A percentile compares a stretch with the other conserved stretches of the same genome.
Conservation (phyloP, 2,329 filamentous ascomycete genomes). For the Shiraia bambusicola region DNA sequence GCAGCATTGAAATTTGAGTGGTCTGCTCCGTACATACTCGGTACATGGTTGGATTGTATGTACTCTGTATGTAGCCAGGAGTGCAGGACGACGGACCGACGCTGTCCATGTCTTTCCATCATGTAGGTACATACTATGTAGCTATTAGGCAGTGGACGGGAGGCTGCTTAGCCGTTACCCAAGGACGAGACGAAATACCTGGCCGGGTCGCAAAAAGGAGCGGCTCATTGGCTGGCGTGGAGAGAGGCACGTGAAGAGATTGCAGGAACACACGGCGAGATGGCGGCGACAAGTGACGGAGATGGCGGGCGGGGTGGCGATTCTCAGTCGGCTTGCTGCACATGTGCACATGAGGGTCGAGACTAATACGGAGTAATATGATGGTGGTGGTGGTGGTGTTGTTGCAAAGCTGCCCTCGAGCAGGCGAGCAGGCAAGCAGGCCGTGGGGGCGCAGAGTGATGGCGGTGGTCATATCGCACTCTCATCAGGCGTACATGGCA, state of each 20-base stretch:
- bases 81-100: neutral
- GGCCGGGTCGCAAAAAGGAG: slow-evolving; percentile 8
- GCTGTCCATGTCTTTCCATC: slow-evolving; percentile 12
- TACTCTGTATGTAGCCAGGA: neutral
- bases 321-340: no score
- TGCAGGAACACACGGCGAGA: slow-evolving; percentile 7
- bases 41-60: no score
- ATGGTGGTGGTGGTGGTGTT: neutral
- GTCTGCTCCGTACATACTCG: no score
- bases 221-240: slow-evolving; percentile 22
- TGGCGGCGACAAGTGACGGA: slow-evolving; percentile 2
- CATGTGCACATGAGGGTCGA: no score
- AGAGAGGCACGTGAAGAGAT: neutral
- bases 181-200: slow-evolving; percentile 6
- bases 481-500: slow-evolving; percentile 30
- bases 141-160: slow-evolving; percentile 5
- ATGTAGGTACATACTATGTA: slow-evolving; percentile 11
- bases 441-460: slow-evolving; percentile 24
- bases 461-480: slow-evolving; percentile 37
- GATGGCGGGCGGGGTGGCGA: no score
- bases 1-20: neutral
- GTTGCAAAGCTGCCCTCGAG: slow-evolving; percentile 1
- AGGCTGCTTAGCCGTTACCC: slow-evolving; percentile 1
- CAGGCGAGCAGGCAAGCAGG: slow-evolving; percentile 12
- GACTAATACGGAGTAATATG: slow-evolving; percentile 1